Evolutionary conservation across 2,329 filamentous ascomycete genomes (phyloP).

Genomic region (Trichoderma sp.): DNA sequence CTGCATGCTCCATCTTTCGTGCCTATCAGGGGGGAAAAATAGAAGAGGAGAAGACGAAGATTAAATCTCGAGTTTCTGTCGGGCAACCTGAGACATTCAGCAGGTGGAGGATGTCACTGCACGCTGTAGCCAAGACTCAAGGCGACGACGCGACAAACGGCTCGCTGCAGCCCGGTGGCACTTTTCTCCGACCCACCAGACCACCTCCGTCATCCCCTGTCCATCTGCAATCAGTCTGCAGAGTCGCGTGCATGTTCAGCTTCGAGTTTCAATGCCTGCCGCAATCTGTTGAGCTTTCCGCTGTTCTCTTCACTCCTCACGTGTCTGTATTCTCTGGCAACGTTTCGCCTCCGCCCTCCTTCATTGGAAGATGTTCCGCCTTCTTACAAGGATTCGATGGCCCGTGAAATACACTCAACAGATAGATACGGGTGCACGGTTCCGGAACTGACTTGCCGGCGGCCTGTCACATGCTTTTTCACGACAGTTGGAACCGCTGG

Average conservation of each 20-base stretch:
- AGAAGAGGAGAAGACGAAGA: no score
- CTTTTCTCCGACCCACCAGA: constrained; percentile 11
- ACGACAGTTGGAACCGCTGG: no score
- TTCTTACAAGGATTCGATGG: no score
- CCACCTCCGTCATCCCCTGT: neutral
- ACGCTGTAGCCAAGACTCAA: no score
- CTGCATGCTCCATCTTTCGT: no score
- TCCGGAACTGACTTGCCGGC: neutral
- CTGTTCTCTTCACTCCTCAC: neutral
- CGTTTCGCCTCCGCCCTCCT: neutral
- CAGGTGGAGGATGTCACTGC: no score
- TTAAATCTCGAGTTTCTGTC: no score
- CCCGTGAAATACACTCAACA: neutral
- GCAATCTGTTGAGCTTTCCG: neutral
- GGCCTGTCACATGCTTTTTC: neutral
- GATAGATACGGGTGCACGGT: neutral
- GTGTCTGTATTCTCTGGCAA: neutral
- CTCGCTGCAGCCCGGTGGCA: neutral
- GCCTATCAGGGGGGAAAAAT: no score
- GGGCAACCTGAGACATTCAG: no score
- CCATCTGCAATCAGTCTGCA: neutral
- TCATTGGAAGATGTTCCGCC: neutral
- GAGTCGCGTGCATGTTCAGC: no score
- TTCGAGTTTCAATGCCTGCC: neutral
- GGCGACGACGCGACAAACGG: neutral